Evolutionary conservation across 2,329 filamentous ascomycete species (phyloP).

Genomic region (Hirsutella thompsonii): DNA sequence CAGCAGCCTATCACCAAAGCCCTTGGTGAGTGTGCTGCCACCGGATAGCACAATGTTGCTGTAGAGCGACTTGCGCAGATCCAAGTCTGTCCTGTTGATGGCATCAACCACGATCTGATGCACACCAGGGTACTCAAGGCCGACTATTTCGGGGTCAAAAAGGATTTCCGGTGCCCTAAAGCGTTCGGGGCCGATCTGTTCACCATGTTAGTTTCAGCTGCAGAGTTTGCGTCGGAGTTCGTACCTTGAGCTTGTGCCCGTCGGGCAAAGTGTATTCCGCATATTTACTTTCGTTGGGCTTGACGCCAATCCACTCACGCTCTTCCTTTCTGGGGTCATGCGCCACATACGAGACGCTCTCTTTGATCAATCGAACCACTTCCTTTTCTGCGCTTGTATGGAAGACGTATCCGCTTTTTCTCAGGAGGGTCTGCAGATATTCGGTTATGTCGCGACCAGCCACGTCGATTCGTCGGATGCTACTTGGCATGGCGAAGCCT

Average conservation of each 20-base stretch:
- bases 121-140: slow-evolving; percentile 89
- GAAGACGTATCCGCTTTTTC: slow-evolving; percentile 88
- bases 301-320: slow-evolving; percentile 82
- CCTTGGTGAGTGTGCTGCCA: slow-evolving; percentile 90
- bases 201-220: neutral
- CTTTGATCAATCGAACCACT: slow-evolving; percentile 94
- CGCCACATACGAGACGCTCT: slow-evolving; percentile 85
- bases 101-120: slow-evolving; percentile 97
- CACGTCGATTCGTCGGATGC: slow-evolving; percentile 90
- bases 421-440: slow-evolving; percentile 77
- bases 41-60: slow-evolving; percentile 96
- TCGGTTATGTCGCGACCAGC: slow-evolving; percentile 94
- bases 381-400: slow-evolving; percentile 99
- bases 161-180: slow-evolving; percentile 95
- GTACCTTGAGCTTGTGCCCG: slow-evolving; percentile 81
- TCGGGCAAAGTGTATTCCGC: slow-evolving; percentile 86
- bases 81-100: slow-evolving; percentile 89
- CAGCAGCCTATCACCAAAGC: slow-evolving; percentile 85
- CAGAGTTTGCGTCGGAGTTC: neutral
- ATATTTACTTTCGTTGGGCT: slow-evolving; percentile 63
- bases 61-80: slow-evolving; percentile 85
- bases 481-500: slow-evolving; percentile 91
- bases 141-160: slow-evolving; percentile 94
- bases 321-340: slow-evolving; percentile 86
- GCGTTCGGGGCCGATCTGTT: slow-evolving; percentile 75